Percentiles rank a stretch among this genome's conserved stretches.
Evolutionary conservation across 257 asterid genomes (phyloP).

Genomic region (Solanum lycopersicoides): DNA sequence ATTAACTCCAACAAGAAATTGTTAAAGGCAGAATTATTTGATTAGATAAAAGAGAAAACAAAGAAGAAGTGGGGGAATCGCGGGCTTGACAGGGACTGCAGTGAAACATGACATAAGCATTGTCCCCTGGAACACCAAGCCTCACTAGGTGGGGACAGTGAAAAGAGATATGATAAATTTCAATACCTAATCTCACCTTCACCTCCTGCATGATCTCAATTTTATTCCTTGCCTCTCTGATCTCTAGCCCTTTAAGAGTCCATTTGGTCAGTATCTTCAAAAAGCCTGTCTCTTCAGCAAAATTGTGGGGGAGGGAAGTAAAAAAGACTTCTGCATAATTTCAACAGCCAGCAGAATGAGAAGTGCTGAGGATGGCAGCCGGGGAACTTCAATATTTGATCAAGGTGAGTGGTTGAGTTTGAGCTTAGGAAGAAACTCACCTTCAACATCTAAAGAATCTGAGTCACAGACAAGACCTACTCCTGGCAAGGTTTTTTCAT

Average conservation of each 20-base stretch:
- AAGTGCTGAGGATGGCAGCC: slow-evolving; percentile 19
- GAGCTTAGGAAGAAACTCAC: slow-evolving; percentile 43
- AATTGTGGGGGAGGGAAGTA: slow-evolving; percentile 1
- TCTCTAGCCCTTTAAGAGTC: slow-evolving; percentile 26
- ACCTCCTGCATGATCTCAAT: slow-evolving; percentile 33
- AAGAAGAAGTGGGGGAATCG: slow-evolving; percentile 53
- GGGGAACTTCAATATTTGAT: slow-evolving; percentile 9
- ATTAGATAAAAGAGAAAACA: slow-evolving; percentile 18
- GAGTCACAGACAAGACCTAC: slow-evolving; percentile 35
- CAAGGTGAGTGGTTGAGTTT: slow-evolving; percentile 60
- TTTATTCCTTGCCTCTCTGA: slow-evolving; percentile 26
- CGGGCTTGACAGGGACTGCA: slow-evolving; percentile 34
- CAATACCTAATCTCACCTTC: slow-evolving; percentile 32
- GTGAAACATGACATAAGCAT: slow-evolving; percentile 46
- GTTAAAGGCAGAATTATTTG: slow-evolving; percentile 22
- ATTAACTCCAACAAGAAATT: slow-evolving; percentile 19
- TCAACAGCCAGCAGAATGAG: slow-evolving; percentile 21
- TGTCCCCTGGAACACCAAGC: slow-evolving; percentile 34
- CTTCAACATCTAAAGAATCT: slow-evolving; percentile 20
- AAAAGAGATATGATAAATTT: slow-evolving; percentile 25
- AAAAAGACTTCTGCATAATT: neutral
- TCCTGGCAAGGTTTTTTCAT: slow-evolving; percentile 60
- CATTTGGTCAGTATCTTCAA: slow-evolving; percentile 16
- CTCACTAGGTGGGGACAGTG: slow-evolving; percentile 53
- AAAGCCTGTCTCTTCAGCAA: slow-evolving; percentile 5